These are phyloP conservation scores for Carex pumila DNA, from an alignment of 176 grass and related monocot species.

Conservation along the genomic window DNA sequence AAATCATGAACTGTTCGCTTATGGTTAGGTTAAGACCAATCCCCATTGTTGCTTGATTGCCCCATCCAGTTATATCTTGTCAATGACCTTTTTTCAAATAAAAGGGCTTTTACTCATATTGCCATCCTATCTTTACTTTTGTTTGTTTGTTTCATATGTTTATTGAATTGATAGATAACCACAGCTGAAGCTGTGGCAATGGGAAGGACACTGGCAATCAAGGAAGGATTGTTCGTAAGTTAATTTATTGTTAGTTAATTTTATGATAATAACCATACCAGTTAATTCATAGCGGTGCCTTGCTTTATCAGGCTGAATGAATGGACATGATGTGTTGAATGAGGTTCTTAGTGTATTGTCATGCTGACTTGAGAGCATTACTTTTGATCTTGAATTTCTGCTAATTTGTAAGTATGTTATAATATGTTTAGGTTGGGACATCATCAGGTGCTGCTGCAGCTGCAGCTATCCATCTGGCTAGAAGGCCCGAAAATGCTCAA, in stretches of 20 bases:
- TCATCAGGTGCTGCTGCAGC: slow-evolving; percentile 85
- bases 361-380: neutral
- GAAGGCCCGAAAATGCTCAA: slow-evolving; percentile 88
- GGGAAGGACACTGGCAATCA: slow-evolving; percentile 64
- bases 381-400: neutral
- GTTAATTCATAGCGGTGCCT: neutral
- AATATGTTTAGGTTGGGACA: slow-evolving; percentile 75
- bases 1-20: neutral
- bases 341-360: neutral
- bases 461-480: slow-evolving; percentile 77
- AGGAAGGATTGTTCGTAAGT: slow-evolving; percentile 80
- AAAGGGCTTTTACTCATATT: neutral
- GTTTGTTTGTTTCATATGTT: slow-evolving; percentile 21
- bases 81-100: neutral
- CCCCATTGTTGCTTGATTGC: neutral
- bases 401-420: neutral
- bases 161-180: slow-evolving; percentile 53
- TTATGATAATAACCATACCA: neutral
- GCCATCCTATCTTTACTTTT: neutral
- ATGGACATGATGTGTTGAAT: neutral
- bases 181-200: slow-evolving; percentile 73
- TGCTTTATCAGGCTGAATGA: neutral
- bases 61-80: neutral
- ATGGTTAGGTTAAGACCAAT: neutral
- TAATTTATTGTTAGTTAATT: neutral